Percentiles rank a stretch among this genome's conserved stretches.
phyloP scores from a whole-genome alignment of 345 rosid genomes.

The Angophora floribunda region DNA sequence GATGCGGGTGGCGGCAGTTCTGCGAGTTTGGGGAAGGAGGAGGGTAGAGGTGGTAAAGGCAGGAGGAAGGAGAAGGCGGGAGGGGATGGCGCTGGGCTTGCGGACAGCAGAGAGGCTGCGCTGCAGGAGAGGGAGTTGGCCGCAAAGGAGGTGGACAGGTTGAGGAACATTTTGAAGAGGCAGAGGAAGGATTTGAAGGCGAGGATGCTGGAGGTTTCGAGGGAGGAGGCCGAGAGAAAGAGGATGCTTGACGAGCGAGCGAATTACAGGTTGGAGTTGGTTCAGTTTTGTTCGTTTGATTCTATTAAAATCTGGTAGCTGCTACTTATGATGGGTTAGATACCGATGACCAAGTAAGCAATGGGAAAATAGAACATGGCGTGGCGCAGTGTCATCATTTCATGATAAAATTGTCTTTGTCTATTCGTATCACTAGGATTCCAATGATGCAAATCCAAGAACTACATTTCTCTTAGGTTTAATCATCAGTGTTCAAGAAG shows the following conservation, averaged over 20 bases:
- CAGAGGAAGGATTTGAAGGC: conserved; percentile 81
- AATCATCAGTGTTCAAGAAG: background rate
- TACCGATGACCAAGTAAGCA: background rate
- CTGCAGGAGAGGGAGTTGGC: conserved; percentile 65
- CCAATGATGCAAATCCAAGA: background rate
- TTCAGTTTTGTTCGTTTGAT: background rate
- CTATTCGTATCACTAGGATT: background rate
- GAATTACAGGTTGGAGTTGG: conserved; percentile 52
- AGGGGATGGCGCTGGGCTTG: conserved; percentile 12
- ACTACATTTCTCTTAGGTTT: background rate
- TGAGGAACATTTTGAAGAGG: conserved; percentile 67
- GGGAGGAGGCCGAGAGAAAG: conserved; percentile 92
- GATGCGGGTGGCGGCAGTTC: conserved; percentile 12
- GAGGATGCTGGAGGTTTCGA: conserved; percentile 82
- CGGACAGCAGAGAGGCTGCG: conserved; percentile 40
- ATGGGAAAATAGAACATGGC: background rate
- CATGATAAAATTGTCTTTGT: background rate
- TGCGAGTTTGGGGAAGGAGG: conserved; percentile 33
- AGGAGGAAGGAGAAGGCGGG: conserved; percentile 50
- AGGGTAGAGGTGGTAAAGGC: conserved; percentile 23
- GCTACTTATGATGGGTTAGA: background rate
- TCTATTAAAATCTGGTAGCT: background rate
- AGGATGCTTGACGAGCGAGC: conserved; percentile 88
- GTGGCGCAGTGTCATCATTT: background rate
- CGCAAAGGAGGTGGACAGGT: conserved; percentile 70